These are phyloP conservation scores for Fraxinus greggii DNA, from an alignment of 305 asterid genomes.

Conservation along the genomic window DNA sequence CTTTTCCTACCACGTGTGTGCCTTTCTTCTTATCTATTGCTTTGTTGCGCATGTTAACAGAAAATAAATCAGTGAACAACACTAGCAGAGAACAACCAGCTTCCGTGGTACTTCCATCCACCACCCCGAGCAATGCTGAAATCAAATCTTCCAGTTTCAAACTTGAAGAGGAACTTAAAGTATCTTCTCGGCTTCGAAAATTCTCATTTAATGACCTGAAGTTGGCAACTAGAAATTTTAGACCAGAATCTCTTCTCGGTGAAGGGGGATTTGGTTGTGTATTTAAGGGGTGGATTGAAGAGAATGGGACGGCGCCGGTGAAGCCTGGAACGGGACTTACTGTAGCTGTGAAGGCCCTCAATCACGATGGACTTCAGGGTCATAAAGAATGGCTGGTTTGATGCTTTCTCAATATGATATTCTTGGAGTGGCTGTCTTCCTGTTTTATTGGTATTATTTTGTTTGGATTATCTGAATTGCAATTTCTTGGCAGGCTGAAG, in stretches of 20 bases:
- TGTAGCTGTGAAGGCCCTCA: slow-evolving; percentile 90
- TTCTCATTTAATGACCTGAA: slow-evolving; percentile 80
- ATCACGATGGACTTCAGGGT: slow-evolving; percentile 97
- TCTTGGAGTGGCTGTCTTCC: slow-evolving; percentile 8
- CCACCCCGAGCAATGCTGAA: slow-evolving; percentile 70
- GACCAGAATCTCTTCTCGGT: slow-evolving; percentile 94
- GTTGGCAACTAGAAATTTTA: slow-evolving; percentile 79
- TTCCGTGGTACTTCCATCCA: slow-evolving; percentile 55
- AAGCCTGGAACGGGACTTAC: slow-evolving; percentile 97
- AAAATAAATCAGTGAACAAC: slow-evolving; percentile 65
- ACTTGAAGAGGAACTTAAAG: slow-evolving; percentile 78
- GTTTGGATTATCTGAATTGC: slow-evolving; percentile 24
- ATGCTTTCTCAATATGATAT: slow-evolving; percentile 30
- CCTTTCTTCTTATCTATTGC: not conserved
- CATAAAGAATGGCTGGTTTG: slow-evolving; percentile 98
- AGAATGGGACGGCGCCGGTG: slow-evolving; percentile 93
- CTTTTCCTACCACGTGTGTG: not conserved
- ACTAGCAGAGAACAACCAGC: slow-evolving; percentile 62
- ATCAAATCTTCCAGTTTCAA: slow-evolving; percentile 71
- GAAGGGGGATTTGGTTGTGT: slow-evolving; percentile 98
- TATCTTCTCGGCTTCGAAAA: slow-evolving; percentile 77
- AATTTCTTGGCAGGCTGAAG: slow-evolving; percentile 78
- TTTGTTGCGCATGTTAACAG: slow-evolving; percentile 38
- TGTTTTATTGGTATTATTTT: not conserved
- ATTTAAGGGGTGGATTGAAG: slow-evolving; percentile 94